Base-by-base conservation (phyloP, 2,329 filamentous ascomycete genomes). In the Trichoderma sp. region DNA sequence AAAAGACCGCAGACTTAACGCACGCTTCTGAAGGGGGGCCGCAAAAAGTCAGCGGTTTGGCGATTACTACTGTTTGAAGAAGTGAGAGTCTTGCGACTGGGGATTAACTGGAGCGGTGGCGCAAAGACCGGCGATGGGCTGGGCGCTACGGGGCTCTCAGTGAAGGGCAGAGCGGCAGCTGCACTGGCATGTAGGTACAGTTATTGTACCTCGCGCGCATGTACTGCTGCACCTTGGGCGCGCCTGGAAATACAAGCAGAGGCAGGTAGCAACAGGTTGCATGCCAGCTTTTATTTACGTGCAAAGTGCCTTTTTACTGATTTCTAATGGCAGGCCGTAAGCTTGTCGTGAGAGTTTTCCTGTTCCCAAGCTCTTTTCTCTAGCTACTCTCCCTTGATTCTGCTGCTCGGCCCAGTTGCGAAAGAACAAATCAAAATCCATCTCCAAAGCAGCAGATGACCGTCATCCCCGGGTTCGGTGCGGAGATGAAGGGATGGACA, bases 51-150 rank as follows among this genome's bases (percentile, higher is more conserved):
- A 34, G 39, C 46, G 59, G n/a, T 43, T 30, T 49, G 28, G 18
- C 43, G 28, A 26, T 52, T 63, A 7, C 28, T 46, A 34, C 59
- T 51, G 21, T 51, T 43, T 64, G 49, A 54, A 64, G 59, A 43
- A 21, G 60, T 55, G 60, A 39, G 32, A 32, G 37, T 51, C 52
- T 32, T 55, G 60, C 54, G 32, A 56, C 55, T 56, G 63, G 49
- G 60, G 52, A 59, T 66, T 59, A 66, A 66, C 39, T 66, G 54
- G 54, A 66, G 63, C 52, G 37, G 63, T 66, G 63, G 63, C 63
- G 63, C 63, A 66, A 66, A 66, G 43, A 39, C n/a, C 32, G 49
- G 60, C 37, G 51, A 65, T 39, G 59, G 59, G 21, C 32, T 52
- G 28, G 61, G 63, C 63, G 63, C 61, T 65, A 65, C 59, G 18